Percentiles rank a stretch among this genome's conserved stretches.
These are phyloP conservation scores for Luffa aegyptiaca DNA, from an alignment of 306 rosid species.

Conservation along the genomic window DNA sequence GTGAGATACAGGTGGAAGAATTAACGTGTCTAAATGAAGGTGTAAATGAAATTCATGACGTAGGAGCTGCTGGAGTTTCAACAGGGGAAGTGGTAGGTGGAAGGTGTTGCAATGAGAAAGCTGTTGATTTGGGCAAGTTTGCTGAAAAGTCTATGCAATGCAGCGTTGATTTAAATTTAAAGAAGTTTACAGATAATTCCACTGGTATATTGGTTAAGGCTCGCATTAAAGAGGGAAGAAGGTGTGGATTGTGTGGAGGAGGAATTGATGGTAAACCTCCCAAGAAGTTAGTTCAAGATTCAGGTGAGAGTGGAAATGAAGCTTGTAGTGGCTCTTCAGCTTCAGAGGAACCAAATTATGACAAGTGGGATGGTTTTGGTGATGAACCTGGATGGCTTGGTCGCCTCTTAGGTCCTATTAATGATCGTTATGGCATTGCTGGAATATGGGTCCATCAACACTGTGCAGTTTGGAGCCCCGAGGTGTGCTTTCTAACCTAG, in stretches of 20 bases:
- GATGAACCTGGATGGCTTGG: conserved; percentile 97
- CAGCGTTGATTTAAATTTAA: conserved; percentile 17
- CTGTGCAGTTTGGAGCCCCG: conserved; percentile 99
- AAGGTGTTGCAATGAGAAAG: conserved; percentile 28
- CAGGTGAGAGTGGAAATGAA: conserved; percentile 80
- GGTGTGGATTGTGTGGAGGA: conserved; percentile 96
- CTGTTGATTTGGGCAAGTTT: conserved; percentile 11
- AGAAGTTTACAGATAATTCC: conserved; percentile 25
- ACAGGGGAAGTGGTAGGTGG: conserved; percentile 29
- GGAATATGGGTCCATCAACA: conserved; percentile 98
- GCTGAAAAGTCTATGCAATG: conserved; percentile 25
- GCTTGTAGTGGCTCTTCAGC: conserved; percentile 70
- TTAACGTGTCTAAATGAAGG: conserved; percentile 29
- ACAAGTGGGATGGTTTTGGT: conserved; percentile 93
- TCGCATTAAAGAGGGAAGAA: conserved; percentile 67
- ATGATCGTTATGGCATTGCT: conserved; percentile 87
- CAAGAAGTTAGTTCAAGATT: conserved; percentile 51
- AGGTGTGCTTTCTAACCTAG: conserved; percentile 45
- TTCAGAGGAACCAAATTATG: conserved; percentile 73
- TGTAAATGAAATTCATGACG: conserved; percentile 22
- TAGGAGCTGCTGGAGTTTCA: conserved; percentile 26
- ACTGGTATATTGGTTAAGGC: conserved; percentile 26
- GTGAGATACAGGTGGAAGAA: conserved; percentile 33
- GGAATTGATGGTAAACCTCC: conserved; percentile 89
- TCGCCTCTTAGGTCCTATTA: conserved; percentile 83